phyloP scores from a whole-genome alignment of 2,329 filamentous ascomycete species.

The Colletotrichum gigasporum region DNA sequence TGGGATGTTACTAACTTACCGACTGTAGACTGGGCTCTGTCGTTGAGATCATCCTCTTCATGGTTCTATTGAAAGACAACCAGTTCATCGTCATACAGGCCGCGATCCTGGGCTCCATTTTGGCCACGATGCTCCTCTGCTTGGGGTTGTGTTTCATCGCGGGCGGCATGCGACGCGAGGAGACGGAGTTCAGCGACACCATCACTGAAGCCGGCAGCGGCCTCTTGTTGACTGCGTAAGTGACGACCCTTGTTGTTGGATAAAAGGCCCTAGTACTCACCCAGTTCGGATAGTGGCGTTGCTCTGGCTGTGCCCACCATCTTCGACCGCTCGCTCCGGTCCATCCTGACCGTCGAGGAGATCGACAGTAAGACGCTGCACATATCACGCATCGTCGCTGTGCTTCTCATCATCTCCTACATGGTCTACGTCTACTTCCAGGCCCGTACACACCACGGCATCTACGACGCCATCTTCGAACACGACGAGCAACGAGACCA shows the following conservation, averaged over 20 bases:
- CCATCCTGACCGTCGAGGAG: constrained; percentile 36
- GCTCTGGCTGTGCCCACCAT: constrained; percentile 59
- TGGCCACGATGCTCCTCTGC: constrained; percentile 84
- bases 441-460: constrained; percentile 77
- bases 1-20: constrained; percentile 22
- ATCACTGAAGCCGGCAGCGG: constrained; percentile 84
- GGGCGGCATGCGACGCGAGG: constrained; percentile 74
- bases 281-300: constrained; percentile 40
- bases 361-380: constrained; percentile 64
- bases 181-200: constrained; percentile 77
- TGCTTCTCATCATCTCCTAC: constrained; percentile 78
- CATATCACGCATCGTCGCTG: constrained; percentile 76
- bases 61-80: constrained; percentile 70
- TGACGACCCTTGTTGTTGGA: constrained; percentile 40
- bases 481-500: constrained; percentile 74
- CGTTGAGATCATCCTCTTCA: constrained; percentile 86
- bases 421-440: constrained; percentile 76
- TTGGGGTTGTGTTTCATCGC: constrained; percentile 83
- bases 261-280: neutral
- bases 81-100: constrained; percentile 80
- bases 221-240: constrained; percentile 79
- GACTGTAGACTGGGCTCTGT: constrained; percentile 68
- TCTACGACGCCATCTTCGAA: constrained; percentile 79
- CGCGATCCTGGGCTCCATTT: constrained; percentile 83
- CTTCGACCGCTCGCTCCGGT: constrained; percentile 58